Base-by-base conservation (phyloP, 305 asterid species). In the Solanum hybrid region DNA sequence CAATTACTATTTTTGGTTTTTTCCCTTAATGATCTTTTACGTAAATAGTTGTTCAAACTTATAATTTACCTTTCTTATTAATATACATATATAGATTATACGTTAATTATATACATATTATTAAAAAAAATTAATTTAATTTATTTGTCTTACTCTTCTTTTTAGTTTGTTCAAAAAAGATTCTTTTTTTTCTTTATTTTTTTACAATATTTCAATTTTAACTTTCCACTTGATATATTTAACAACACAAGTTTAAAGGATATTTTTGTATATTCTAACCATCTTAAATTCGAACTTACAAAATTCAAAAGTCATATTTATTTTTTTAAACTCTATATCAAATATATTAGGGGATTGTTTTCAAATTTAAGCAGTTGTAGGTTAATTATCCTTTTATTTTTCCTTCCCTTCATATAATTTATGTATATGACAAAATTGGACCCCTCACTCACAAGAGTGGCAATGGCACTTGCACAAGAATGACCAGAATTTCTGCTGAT, bases 391-490 rank as follows among this genome's bases (percentile, higher is more conserved):
- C 9, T 24, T 7, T 14, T 1, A 32, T 77, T 34, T 9, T 84
- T 45, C 73, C 10, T 45, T 17, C 17, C 32, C 11, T 84, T 51
- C 75, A 84, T 84, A 84, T 84, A 84, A 51, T 84, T 84, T 31
- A 51, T 51, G 87, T 5, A 84, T 31, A 84, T 84, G 75, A 51
- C 87, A 84, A 45, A 84, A 45, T 84, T 84, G 87, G 87, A 84
- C 42, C 75, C 87, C 42, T 5, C 75, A 51, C 87, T 84, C 75
- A 51, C 75, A 51, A 56, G 87, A 84, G 42, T 51, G 87, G 22
- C 75, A 51, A 31, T 84, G 73, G 11, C 42, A 84, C 75, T 84
- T 31, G 10, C 42, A 45, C 87, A 42, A 42, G 37, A 8, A 81
- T 81, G 10, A 42, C 10, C 87, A 84, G 38, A 84, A 84, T 84